Evolutionary conservation across 805 yeast genomes (phyloP), one percentile per base, ranked within the genome.

Genomic region (Kodamaea jinghongensis): DNA sequence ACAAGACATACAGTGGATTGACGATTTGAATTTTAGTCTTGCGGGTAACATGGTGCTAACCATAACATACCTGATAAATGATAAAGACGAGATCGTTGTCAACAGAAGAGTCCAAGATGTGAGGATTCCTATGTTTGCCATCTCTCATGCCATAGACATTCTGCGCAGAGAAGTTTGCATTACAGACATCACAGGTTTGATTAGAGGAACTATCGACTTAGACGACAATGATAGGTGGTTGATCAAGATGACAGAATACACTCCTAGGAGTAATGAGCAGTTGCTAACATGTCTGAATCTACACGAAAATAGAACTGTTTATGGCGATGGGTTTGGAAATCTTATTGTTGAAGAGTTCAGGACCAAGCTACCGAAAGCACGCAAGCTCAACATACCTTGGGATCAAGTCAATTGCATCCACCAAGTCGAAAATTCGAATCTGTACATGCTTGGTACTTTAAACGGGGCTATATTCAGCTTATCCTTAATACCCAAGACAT

Each of bases 291-390:
- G 42, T 20, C 9, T 33, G 11, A 38, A 39, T 23, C 31, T 38
- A 6, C 40, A 22, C 15, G 20, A n/a, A 20, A 7, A 17, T 50
- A 6, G 25, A 13, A 26, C 26, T 6, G 20, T 61, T 0, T 37
- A 43, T 13, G 64, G 61, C 4, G 70, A 65, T 37, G 50, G 62
- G 1, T 42, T 48, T 13, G 71, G 71, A 2, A 63, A 64, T 36
- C 23, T 60, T 7, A 22, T 12, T 6, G 10, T 49, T 39, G 31
- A 51, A 47, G 23, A 20, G 23, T 20, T 20, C 23, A 20, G 8
- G 23, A 20, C 23, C 8, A 20, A 20, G n/a, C 28, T 32, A 36
- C 8, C 50, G 45, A 34, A 22, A 42, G 1, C 34, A 47, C 9
- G 47, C 54, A 13, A 15, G 6, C 48, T 50, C 38, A 61, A 60